Conservation (phyloP, 331 rosid species). For the Pyracantha coccinea region DNA sequence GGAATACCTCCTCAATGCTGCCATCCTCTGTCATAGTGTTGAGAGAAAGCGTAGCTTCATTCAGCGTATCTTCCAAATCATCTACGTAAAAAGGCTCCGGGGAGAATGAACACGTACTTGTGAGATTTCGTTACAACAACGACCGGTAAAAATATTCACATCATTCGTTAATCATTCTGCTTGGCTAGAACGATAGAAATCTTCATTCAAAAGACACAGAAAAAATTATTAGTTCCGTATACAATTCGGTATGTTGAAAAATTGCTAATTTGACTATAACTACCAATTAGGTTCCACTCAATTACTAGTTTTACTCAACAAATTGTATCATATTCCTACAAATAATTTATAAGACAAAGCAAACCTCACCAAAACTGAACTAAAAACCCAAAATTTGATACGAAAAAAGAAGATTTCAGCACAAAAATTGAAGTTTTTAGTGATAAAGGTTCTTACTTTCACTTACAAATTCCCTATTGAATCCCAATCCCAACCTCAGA, state of each 20-base stretch:
- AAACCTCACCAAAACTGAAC: background rate
- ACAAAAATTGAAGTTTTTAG: background rate
- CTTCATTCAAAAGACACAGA: background rate
- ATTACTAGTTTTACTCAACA: too few species aligned
- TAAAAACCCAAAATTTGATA: background rate
- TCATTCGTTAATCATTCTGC: background rate
- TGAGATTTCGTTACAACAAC: background rate
- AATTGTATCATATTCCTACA: too few species aligned
- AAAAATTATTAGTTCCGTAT: background rate
- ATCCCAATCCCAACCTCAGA: background rate
- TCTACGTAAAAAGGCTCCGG: slow-evolving; percentile 63
- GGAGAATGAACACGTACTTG: background rate
- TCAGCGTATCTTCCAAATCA: slow-evolving; percentile 55
- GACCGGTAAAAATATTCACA: background rate
- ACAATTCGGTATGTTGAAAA: background rate
- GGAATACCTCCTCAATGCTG: slow-evolving; percentile 65
- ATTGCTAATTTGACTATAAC: background rate
- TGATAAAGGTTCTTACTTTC: background rate
- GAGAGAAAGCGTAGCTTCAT: slow-evolving; percentile 39
- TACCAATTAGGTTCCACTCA: too few species aligned
- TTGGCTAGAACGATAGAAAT: background rate
- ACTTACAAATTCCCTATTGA: background rate
- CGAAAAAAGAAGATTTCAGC: background rate
- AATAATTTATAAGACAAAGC: background rate
- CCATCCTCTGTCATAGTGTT: slow-evolving; percentile 57